Percentiles rank a stretch among this genome's conserved stretches.
These are phyloP conservation scores for Papilionanthe hybrid DNA, from an alignment of 116 monocot species.

Conservation along the genomic window DNA sequence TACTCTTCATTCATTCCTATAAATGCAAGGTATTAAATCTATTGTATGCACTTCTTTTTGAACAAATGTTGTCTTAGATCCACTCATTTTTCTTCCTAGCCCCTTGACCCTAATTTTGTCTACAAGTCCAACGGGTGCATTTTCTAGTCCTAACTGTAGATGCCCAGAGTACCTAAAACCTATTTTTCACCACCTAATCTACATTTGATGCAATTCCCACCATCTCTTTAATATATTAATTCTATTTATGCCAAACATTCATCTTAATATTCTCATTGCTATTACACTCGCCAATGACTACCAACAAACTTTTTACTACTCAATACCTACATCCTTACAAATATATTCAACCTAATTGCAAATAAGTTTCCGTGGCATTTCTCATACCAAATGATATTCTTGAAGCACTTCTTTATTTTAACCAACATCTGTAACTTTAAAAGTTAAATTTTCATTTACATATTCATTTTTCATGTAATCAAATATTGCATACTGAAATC, in stretches of 20 bases:
- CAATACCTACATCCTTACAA: background rate
- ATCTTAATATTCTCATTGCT: background rate
- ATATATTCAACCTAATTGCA: background rate
- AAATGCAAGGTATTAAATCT: background rate
- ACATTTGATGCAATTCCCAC: background rate
- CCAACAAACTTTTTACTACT: background rate
- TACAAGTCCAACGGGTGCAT: background rate
- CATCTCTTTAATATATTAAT: background rate
- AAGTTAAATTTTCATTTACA: no score
- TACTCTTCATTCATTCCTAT: background rate
- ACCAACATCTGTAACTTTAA: no score
- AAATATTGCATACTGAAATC: no score
- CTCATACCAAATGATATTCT: background rate
- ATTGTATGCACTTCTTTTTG: background rate
- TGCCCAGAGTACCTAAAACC: background rate
- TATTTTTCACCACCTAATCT: background rate
- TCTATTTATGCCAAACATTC: background rate
- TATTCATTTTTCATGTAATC: no score
- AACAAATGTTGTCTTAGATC: background rate
- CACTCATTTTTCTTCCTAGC: background rate
- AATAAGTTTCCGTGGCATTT: background rate
- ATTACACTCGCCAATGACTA: background rate
- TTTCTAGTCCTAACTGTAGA: background rate
- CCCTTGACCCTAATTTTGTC: background rate
- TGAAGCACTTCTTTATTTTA: no score